Conservation (phyloP, 345 rosid species). For the Leavenworthia alabamica region DNA sequence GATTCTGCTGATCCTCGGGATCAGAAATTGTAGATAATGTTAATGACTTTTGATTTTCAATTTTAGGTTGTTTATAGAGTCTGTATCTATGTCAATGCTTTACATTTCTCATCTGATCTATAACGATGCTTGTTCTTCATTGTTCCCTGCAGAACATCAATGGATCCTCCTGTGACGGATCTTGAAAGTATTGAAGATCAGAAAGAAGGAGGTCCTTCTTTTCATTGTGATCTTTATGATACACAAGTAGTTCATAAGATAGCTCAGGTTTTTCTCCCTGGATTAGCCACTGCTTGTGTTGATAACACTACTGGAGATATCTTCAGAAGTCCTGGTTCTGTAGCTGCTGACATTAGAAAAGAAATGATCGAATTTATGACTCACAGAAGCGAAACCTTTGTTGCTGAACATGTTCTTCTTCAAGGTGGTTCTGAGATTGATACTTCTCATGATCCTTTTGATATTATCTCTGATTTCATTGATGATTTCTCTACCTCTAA, state of each 20-base stretch:
- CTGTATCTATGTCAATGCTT: not conserved
- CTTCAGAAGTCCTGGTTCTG: constrained; percentile 65
- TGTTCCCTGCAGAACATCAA: constrained; percentile 12
- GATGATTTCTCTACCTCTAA: constrained; percentile 69
- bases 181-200: constrained; percentile 49
- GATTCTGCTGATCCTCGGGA: not conserved
- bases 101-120: not conserved
- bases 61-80: not conserved
- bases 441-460: constrained; percentile 62
- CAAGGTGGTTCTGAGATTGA: constrained; percentile 45
- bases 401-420: constrained; percentile 59
- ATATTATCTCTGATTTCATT: constrained; percentile 53
- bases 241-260: constrained; percentile 54
- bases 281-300: constrained; percentile 74
- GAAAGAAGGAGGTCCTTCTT: constrained; percentile 46
- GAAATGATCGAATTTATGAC: constrained; percentile 63
- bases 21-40: not conserved
- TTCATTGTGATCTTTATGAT: constrained; percentile 63
- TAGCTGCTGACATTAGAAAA: constrained; percentile 66
- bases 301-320: constrained; percentile 81
- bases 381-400: constrained; percentile 64
- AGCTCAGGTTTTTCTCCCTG: constrained; percentile 58
- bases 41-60: not conserved
- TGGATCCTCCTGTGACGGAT: constrained; percentile 46
- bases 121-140: not conserved